These are phyloP conservation scores for Zygotorulaspora mrakii DNA, from an alignment of 1,139 yeast genomes.

Conservation along the genomic window DNA sequence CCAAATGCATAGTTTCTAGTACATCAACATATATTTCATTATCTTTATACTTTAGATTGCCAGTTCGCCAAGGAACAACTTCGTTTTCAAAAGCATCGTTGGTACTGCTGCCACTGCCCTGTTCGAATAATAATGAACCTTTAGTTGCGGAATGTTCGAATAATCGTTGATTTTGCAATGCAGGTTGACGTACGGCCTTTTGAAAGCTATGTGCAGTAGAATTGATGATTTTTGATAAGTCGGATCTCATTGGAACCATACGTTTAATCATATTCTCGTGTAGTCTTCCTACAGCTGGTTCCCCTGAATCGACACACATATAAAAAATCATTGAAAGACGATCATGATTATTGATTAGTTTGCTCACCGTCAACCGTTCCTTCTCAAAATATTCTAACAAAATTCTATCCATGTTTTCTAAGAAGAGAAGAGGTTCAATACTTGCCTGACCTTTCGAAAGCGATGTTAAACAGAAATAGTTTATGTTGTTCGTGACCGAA, in stretches of 20 bases:
- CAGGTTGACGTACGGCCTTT: constrained; percentile 19
- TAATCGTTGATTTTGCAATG: constrained; percentile 7
- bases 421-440: constrained; percentile 22
- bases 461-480: constrained; percentile 28
- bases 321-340: constrained; percentile 30
- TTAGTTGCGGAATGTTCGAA: constrained; percentile 2
- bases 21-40: constrained; percentile 83
- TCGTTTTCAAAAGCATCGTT: constrained; percentile 17
- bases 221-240: constrained; percentile 41
- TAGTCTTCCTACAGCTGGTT: constrained; percentile 68
- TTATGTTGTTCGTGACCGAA: constrained; percentile 22
- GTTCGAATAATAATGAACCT: too few relatives aligned
- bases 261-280: constrained; percentile 57
- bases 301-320: constrained; percentile 66
- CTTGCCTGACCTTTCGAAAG: constrained; percentile 10
- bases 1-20: constrained; percentile 51
- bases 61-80: constrained; percentile 68
- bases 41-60: constrained; percentile 60
- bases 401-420: constrained; percentile 26
- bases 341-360: constrained; percentile 32
- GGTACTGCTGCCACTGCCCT: constrained; percentile 2
- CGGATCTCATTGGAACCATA: constrained; percentile 56
- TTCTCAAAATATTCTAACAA: constrained; percentile 34
- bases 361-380: constrained; percentile 25
- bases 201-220: constrained; percentile 39